Evolutionary conservation across 1,139 yeast genomes (phyloP).

Genomic region (Yamadazyma spencermartinsiae): DNA sequence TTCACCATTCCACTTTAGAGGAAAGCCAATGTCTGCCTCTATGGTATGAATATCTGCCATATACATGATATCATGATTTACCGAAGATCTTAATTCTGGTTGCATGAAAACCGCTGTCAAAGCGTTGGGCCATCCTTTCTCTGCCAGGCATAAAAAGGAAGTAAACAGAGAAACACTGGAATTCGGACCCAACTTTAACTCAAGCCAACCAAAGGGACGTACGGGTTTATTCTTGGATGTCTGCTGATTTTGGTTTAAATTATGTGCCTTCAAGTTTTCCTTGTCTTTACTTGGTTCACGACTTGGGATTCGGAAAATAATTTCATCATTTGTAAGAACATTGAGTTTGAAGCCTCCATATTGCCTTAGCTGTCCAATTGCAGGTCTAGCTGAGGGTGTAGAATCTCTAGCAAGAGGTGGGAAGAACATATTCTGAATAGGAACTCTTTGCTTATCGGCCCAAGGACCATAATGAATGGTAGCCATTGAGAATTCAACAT

Average conservation of each 20-base stretch:
- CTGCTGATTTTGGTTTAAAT: constrained; percentile 12
- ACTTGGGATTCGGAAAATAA: constrained; percentile 76
- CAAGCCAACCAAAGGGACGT: constrained; percentile 91
- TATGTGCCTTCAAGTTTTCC: constrained; percentile 23
- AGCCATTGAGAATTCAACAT: constrained; percentile 58
- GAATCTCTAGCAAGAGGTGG: constrained; percentile 69
- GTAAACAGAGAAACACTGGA: constrained; percentile 50
- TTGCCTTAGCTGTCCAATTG: constrained; percentile 53
- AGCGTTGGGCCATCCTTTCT: constrained; percentile 59
- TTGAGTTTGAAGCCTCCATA: constrained; percentile 57
- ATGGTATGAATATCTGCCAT: constrained; percentile 61
- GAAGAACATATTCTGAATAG: constrained; percentile 63
- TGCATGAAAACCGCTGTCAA: constrained; percentile 49
- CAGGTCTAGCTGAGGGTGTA: constrained; percentile 39
- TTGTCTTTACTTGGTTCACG: constrained; percentile 81
- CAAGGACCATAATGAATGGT: constrained; percentile 90
- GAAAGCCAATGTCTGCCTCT: constrained; percentile 61
- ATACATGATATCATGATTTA: constrained; percentile 81
- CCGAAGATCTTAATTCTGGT: constrained; percentile 77
- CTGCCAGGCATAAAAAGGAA: constrained; percentile 52
- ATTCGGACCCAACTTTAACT: constrained; percentile 58
- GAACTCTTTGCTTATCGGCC: constrained; percentile 83
- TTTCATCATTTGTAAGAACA: constrained; percentile 59
- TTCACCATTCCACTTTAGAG: constrained; percentile 79
- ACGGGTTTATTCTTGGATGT: constrained; percentile 6